These are phyloP conservation scores for Lepidium sativum DNA, from an alignment of 345 rosid genomes.

Conservation along the genomic window DNA sequence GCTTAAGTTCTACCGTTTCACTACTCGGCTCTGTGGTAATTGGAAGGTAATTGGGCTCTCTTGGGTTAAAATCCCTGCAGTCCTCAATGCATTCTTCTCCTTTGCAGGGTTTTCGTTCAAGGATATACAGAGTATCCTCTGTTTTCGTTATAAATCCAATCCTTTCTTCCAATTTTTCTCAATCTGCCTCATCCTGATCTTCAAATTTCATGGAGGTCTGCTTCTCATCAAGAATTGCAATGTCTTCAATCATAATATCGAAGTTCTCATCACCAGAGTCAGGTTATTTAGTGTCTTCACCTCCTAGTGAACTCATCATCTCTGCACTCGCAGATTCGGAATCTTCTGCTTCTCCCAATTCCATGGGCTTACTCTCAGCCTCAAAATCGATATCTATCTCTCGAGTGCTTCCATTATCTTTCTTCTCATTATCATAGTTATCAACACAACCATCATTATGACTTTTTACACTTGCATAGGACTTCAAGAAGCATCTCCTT, in stretches of 20 bases:
- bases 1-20: conserved; percentile 63
- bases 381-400: background rate
- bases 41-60: conserved; percentile 55
- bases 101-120: conserved; percentile 2
- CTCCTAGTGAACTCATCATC: background rate
- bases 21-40: conserved; percentile 33
- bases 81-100: conserved; percentile 27
- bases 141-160: conserved; percentile 13
- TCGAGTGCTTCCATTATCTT: background rate
- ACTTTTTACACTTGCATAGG: conserved; percentile 38
- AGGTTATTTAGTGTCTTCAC: background rate
- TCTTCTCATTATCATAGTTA: conserved; percentile 29
- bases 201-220: background rate
- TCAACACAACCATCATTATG: conserved; percentile 33
- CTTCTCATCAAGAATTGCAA: background rate
- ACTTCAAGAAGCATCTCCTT: conserved; percentile 44
- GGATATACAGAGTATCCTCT: conserved; percentile 3
- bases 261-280: background rate
- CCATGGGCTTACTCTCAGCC: background rate
- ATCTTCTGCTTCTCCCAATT: background rate
- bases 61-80: conserved; percentile 43
- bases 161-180: conserved; percentile 1
- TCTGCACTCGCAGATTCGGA: background rate
- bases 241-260: background rate
- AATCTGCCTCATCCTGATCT: background rate